Base-by-base conservation (phyloP, 1,139 yeast genomes). In the Blastobotrys proliferans region DNA sequence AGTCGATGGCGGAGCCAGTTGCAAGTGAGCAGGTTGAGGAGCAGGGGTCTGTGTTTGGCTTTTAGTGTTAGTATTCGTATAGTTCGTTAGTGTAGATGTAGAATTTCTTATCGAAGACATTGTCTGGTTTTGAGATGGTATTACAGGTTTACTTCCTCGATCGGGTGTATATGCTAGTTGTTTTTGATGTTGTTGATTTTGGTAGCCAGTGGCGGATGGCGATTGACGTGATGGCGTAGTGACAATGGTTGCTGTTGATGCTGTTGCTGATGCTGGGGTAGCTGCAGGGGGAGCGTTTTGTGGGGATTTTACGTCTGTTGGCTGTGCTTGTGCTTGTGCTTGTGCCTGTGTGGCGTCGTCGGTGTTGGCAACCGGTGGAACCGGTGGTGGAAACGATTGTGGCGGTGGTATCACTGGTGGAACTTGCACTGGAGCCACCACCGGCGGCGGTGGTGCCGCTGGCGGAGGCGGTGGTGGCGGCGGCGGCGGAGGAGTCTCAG, bases 1-100 rank as follows among this genome's bases (percentile, higher is more conserved):
- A 0, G 71, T 63, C 10, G 69, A 63, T 14, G 70, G 69, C 16
- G 70, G 68, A 13, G 66, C 68, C 35, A 64, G 51, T 40, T 59
- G 61, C 16, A 62, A 56, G 32, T 59, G 58, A 17, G 50, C 44
- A 10, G 51, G 38, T 37, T 49, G 51, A 5, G 63, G 56, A 3
- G 58, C 61, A 17, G 55, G 61, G 0, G 57, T 55, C 40, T 14
- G 33, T 18, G 8, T 32, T 32, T 10, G 35, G 20, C 26, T n/a
- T n/a, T n/a, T n/a, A 44, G 45, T 21, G 47, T 49, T 21, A 40
- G 46, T 19, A 22, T 22, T 16, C 20, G 13, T 26, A 8, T 26
- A 26, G 29, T 16, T 26, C 29, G 13, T 26, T 5, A 16, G 11
- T 8, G 11, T 13, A 26, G 29, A 13, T n/a, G 29, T 16, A 26